Conservation (phyloP, 352 stramenopile genomes). For the Phytopythium sindhum region DNA sequence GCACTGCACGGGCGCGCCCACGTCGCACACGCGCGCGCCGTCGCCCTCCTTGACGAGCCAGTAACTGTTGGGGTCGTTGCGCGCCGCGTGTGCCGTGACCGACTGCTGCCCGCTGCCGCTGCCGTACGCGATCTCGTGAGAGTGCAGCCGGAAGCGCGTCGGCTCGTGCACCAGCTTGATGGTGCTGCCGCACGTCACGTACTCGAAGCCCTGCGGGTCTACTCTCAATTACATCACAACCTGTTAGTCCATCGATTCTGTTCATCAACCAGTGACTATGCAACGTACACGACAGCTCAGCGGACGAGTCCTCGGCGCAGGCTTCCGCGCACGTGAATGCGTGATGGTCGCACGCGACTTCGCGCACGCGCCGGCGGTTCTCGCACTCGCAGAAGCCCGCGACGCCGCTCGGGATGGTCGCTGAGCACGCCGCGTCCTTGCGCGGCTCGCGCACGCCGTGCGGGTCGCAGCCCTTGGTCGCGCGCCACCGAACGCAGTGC, state of each 20-base stretch:
- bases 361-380: conserved; percentile 64
- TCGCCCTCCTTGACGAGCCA: conserved; percentile 85
- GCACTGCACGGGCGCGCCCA: conserved; percentile 58
- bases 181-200: conserved; percentile 79
- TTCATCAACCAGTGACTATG: too few species aligned
- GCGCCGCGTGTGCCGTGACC: conserved; percentile 58
- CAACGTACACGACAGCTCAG: conserved; percentile 72
- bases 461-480: conserved; percentile 64
- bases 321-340: conserved; percentile 72
- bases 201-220: conserved; percentile 75
- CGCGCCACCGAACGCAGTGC: conserved; percentile 69
- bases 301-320: conserved; percentile 62
- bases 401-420: conserved; percentile 38
- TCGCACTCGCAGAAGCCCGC: conserved; percentile 84
- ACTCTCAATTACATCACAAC: not conserved
- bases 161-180: conserved; percentile 81
- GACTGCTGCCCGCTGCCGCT: conserved; percentile 79
- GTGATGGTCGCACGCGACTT: conserved; percentile 77
- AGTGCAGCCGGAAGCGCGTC: conserved; percentile 77
- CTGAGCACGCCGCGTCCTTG: conserved; percentile 55
- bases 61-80: conserved; percentile 84
- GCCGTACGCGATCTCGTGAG: conserved; percentile 79
- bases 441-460: conserved; percentile 60
- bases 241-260: not conserved
- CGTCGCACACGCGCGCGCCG: conserved; percentile 31